phyloP scores from a whole-genome alignment of 768 basidiomycete genomes.

The Termitomyces sp. region DNA sequence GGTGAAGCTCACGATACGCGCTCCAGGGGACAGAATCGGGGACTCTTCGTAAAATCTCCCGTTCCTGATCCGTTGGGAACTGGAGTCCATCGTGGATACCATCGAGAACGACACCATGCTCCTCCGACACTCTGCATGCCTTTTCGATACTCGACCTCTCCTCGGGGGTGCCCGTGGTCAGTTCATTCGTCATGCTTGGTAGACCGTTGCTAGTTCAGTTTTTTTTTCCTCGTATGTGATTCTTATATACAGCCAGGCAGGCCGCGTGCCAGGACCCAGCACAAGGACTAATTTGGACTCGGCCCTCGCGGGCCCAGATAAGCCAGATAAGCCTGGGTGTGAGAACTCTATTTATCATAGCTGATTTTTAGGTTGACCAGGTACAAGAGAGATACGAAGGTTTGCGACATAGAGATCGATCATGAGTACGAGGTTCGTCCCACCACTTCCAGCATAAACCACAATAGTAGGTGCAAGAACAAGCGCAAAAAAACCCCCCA shows the following conservation, averaged over 20 bases:
- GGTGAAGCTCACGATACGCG: constrained; percentile 38
- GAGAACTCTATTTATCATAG: background rate
- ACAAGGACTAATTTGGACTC: background rate
- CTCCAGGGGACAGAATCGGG: constrained; percentile 55
- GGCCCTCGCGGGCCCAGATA: background rate
- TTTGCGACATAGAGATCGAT: no score
- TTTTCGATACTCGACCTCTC: background rate
- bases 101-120: background rate
- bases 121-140: background rate
- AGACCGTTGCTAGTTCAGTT: background rate
- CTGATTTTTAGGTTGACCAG: background rate
- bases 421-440: background rate
- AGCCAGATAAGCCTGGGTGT: background rate
- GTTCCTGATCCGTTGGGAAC: constrained; percentile 63
- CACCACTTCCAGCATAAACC: no score
- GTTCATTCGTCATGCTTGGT: background rate
- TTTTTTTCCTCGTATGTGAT: background rate
- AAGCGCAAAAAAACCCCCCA: no score
- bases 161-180: background rate
- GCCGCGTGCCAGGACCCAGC: background rate
- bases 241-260: background rate
- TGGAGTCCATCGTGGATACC: constrained; percentile 45
- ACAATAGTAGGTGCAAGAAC: no score
- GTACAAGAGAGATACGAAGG: background rate
- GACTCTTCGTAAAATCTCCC: constrained; percentile 52